Percentiles rank a stretch among this genome's conserved stretches.
These are phyloP conservation scores for Pistacia vera DNA, from an alignment of 345 rosid genomes.

Conservation along the genomic window DNA sequence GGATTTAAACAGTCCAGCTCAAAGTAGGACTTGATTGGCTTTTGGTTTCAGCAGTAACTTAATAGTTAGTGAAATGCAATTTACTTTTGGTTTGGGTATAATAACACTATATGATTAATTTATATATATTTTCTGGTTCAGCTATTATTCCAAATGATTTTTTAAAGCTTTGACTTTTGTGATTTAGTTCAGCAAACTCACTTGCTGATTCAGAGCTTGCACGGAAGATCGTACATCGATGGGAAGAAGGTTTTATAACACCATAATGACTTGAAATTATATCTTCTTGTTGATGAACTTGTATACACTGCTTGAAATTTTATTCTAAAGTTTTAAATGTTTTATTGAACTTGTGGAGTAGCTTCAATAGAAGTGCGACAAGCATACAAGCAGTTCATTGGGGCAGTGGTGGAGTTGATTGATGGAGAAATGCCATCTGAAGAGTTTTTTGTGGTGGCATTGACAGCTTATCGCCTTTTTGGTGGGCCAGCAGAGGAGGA, in stretches of 20 bases:
- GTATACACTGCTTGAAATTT: constrained; percentile 7
- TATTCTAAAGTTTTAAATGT: constrained; percentile 2
- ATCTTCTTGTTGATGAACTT: background rate
- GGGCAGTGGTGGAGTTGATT: constrained; percentile 68
- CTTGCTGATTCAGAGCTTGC: constrained; percentile 79
- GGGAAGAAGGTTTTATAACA: constrained; percentile 78
- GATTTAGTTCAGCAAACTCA: constrained; percentile 41
- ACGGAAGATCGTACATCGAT: constrained; percentile 69
- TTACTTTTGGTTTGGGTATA: background rate
- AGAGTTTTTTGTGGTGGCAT: constrained; percentile 75
- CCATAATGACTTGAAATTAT: background rate
- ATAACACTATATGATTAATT: background rate
- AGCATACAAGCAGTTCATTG: constrained; percentile 78
- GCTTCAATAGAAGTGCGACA: constrained; percentile 84
- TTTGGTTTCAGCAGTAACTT: background rate
- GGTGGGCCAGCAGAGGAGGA: constrained; percentile 50
- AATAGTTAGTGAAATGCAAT: background rate
- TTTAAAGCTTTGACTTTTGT: constrained; percentile 15
- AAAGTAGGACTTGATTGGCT: no score
- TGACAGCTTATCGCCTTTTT: constrained; percentile 56
- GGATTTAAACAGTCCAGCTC: no score
- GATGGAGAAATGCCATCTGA: constrained; percentile 84
- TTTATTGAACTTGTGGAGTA: constrained; percentile 36
- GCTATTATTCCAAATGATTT: background rate
- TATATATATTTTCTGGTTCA: background rate